These are phyloP conservation scores for Cryptococcus sp. DNA, from an alignment of 1,284 basidiomycete species.

Conservation along the genomic window DNA sequence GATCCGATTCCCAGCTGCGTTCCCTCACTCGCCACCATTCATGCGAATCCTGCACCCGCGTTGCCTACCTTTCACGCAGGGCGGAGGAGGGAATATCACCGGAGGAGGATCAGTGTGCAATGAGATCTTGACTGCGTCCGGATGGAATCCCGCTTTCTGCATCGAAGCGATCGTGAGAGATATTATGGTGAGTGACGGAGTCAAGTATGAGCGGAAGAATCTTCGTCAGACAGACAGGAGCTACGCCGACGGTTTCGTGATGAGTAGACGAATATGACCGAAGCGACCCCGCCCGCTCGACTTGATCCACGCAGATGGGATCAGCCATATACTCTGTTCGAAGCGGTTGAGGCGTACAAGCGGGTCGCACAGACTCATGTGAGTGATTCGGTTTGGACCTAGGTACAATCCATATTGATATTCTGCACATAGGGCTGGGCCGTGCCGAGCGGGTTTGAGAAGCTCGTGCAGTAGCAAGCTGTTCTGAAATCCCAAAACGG, in stretches of 20 bases:
- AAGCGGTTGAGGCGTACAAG: constrained; percentile 33
- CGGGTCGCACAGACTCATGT: constrained; percentile 29
- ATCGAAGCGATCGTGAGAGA: constrained; percentile 34
- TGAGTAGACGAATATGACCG: constrained; percentile 32
- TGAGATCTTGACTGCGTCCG: constrained; percentile 33
- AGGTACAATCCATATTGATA: too few relatives aligned
- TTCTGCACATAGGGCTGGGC: too few relatives aligned
- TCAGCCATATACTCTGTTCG: constrained; percentile 25
- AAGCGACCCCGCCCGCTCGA: constrained; percentile 26
- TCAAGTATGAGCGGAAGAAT: background rate
- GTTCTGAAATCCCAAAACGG: too few relatives aligned
- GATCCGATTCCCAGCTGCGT: constrained; percentile 29
- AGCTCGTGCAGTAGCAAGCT: too few relatives aligned
- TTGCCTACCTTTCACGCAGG: constrained; percentile 24
- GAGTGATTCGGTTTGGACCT: constrained; percentile 2
- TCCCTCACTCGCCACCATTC: constrained; percentile 35
- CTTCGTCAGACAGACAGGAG: background rate
- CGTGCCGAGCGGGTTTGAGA: too few relatives aligned
- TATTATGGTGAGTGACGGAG: constrained; percentile 21
- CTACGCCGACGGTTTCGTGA: background rate
- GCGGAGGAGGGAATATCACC: constrained; percentile 40
- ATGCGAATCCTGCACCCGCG: constrained; percentile 35
- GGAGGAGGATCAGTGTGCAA: constrained; percentile 35
- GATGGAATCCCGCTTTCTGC: constrained; percentile 35
- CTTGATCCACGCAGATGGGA: constrained; percentile 24